Base-by-base conservation (phyloP, 495 filamentous ascomycete species). In the Poronia punctata region DNA sequence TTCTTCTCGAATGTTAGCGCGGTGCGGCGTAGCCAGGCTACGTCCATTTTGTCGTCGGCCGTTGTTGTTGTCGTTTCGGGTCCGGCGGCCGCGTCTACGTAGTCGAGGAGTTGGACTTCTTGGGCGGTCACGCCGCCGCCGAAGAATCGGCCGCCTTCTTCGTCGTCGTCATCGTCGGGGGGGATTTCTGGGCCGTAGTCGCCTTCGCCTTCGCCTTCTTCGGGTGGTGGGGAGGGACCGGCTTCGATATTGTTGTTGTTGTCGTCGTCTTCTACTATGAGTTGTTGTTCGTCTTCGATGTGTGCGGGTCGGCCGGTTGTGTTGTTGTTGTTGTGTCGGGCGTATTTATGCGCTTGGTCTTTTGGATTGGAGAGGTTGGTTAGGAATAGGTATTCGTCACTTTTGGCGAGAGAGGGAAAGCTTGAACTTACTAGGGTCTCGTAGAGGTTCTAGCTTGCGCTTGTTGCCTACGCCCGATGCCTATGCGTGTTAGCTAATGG, bases 81-180 rank as follows among this genome's bases (percentile, higher is more conserved):
- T 8, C 77, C 76, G 39, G 87, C 82, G 28, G 76, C 69, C 32
- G 76, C 70, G 37, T 92, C 84, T 30, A 99, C 80, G 58, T 83
- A 96, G 57, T 97, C 82, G 56, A 99, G 75, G n/a, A 88, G 86
- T 43, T 90, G 78, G 3, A 76, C 79, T 41, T 92, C 87, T 40
- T 83, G 74, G 21, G 77, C 74, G 19, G 83, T 85, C 48, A 97
- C 81, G 29, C 92, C 92, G 40, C 87, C 86, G 29, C 90, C 92
- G 53, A 94, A 97, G 69, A 99, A 99, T 34, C 92, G 79, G 0
- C 90, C 89, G 43, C 89, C 92, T 38, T 93, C 85, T 54, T 95
- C 90, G 53, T 93, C 88, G 38, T 73, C 75, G 22, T 72, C 67
- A 11, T 80, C 78, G 51, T 82, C 77, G 1, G 80, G 79, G 1